phyloP scores from a whole-genome alignment of 2,329 filamentous ascomycete species.

The Metarhizium album region DNA sequence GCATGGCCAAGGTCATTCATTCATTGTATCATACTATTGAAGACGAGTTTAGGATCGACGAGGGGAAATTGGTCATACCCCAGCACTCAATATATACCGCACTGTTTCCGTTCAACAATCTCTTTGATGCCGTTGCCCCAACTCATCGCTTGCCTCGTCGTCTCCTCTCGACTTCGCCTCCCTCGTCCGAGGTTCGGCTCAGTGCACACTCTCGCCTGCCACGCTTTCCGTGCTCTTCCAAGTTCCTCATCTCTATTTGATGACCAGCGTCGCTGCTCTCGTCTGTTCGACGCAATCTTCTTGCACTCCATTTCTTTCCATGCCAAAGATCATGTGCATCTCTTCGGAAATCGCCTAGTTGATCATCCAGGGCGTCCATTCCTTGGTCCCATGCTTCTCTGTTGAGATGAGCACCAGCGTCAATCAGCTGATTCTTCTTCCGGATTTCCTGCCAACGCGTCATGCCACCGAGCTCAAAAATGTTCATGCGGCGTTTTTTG shows the following conservation, averaged over 20 bases:
- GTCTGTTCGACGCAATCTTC: slow-evolving; percentile 17
- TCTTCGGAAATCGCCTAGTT: slow-evolving; percentile 24
- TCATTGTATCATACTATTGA: slow-evolving; percentile 16
- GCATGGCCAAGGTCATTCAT: slow-evolving; percentile 9
- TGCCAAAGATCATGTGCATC: slow-evolving; percentile 22
- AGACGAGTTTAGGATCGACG: slow-evolving; percentile 10
- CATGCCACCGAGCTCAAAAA: slow-evolving; percentile 58
- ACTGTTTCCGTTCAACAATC: neutral
- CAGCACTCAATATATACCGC: neutral
- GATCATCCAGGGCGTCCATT: slow-evolving; percentile 25
- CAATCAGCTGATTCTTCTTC: slow-evolving; percentile 46
- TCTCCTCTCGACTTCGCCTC: slow-evolving; percentile 10
- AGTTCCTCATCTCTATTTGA: slow-evolving; percentile 19
- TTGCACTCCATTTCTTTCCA: slow-evolving; percentile 13
- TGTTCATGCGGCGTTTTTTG: slow-evolving; percentile 57
- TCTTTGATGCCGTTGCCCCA: neutral
- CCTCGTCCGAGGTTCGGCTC: slow-evolving; percentile 26
- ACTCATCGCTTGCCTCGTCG: neutral
- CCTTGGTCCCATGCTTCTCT: slow-evolving; percentile 24
- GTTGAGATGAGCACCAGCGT: slow-evolving; percentile 28
- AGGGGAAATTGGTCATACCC: neutral
- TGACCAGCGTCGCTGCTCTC: slow-evolving; percentile 18
- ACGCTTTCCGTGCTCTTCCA: slow-evolving; percentile 12
- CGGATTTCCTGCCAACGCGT: slow-evolving; percentile 66
- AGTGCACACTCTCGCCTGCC: slow-evolving; percentile 25